phyloP scores from a whole-genome alignment of 805 yeast genomes.

The Wickerhamomyces chambardii region DNA sequence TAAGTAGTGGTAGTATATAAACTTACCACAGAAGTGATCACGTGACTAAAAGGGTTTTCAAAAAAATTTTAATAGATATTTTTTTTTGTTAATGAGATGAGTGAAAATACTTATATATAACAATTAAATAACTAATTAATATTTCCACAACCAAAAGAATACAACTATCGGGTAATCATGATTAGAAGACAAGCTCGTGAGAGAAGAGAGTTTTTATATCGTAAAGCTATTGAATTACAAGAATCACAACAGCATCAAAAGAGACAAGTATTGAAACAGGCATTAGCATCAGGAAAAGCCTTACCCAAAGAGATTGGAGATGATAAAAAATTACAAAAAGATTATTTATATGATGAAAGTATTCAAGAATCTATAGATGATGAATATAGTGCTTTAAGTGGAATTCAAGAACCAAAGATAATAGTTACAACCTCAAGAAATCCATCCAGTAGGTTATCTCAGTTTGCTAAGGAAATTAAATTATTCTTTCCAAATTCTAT shows the following conservation, averaged over 20 bases:
- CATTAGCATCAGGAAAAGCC: conserved; percentile 87
- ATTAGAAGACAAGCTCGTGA: conserved; percentile 90
- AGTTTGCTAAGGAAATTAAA: conserved; percentile 88
- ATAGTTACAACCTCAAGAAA: conserved; percentile 92
- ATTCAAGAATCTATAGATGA: conserved; percentile 66
- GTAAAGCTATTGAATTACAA: conserved; percentile 83
- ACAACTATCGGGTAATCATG: conserved; percentile 1
- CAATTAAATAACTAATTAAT: no score
- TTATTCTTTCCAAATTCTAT: conserved; percentile 84
- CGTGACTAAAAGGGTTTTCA: no score
- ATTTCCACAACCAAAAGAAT: no score
- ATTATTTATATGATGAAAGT: conserved; percentile 82
- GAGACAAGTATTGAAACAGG: conserved; percentile 77
- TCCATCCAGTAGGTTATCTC: conserved; percentile 78
- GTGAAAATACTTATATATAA: no score
- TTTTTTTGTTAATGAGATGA: no score
- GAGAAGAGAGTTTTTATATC: conserved; percentile 85
- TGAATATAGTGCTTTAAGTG: conserved; percentile 83
- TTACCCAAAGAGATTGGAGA: conserved; percentile 87
- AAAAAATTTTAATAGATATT: no score
- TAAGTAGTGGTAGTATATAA: no score
- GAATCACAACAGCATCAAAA: conserved; percentile 82
- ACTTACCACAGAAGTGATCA: no score
- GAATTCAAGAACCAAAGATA: conserved; percentile 82
- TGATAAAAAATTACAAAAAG: conserved; percentile 71